Conservation (phyloP, 2,329 filamentous ascomycete species). For the Passalora sequoiae region DNA sequence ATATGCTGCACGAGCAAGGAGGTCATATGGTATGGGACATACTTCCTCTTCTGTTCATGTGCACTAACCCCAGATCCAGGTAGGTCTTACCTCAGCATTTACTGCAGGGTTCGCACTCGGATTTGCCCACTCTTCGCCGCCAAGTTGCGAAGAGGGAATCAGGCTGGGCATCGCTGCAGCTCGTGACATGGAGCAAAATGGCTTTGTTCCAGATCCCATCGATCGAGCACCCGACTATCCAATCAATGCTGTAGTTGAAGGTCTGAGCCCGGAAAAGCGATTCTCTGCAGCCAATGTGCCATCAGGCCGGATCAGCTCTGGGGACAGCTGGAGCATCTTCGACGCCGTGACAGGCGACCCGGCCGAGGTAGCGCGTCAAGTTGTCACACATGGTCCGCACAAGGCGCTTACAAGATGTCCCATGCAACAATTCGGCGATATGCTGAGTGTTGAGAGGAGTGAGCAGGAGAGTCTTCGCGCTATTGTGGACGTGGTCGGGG, state of each 20-base stretch:
- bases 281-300: constrained; percentile 30
- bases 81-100: constrained; percentile 30
- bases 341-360: constrained; percentile 31
- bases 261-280: constrained; percentile 22
- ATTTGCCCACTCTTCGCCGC: constrained; percentile 29
- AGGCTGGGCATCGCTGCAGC: constrained; percentile 29
- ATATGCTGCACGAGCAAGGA: constrained; percentile 6
- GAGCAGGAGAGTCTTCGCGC: constrained; percentile 32
- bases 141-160: constrained; percentile 28
- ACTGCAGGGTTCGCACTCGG: constrained; percentile 33
- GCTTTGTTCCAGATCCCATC: constrained; percentile 24
- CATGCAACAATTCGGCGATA: constrained; percentile 24
- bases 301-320: constrained; percentile 30
- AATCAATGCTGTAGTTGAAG: constrained; percentile 23
- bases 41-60: too few species aligned
- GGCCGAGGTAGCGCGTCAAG: constrained; percentile 31
- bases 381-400: constrained; percentile 29
- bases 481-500: constrained; percentile 28
- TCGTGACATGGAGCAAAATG: constrained; percentile 22
- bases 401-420: constrained; percentile 30
- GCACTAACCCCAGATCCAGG: too few species aligned
- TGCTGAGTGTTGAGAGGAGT: constrained; percentile 28
- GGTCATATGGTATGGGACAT: constrained; percentile 21
- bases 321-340: constrained; percentile 34
- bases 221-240: constrained; percentile 30